phyloP scores from a whole-genome alignment of 164 flowering plant genomes.

The Platanus orientalis region DNA sequence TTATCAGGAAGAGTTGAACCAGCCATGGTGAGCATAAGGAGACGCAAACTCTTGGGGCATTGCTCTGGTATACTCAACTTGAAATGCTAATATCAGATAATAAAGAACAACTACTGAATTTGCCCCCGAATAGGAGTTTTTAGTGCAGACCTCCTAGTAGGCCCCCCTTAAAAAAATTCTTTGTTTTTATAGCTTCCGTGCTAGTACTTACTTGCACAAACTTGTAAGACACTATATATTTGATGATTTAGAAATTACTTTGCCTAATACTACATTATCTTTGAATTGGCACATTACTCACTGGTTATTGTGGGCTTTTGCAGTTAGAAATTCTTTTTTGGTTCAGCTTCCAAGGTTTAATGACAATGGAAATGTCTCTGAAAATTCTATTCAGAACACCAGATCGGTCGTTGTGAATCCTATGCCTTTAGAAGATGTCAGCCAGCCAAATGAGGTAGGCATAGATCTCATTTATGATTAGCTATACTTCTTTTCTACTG shows the following conservation, averaged over 20 bases:
- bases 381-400: slow-evolving; percentile 19
- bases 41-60: slow-evolving; percentile 73
- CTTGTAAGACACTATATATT: neutral
- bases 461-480: neutral
- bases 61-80: slow-evolving; percentile 45
- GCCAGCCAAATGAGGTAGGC: slow-evolving; percentile 37
- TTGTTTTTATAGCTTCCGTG: neutral
- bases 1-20: slow-evolving; percentile 9
- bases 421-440: slow-evolving; percentile 29
- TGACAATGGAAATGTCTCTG: slow-evolving; percentile 34
- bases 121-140: neutral
- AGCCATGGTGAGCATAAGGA: slow-evolving; percentile 85
- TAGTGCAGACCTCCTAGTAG: neutral
- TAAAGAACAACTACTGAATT: neutral
- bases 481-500: neutral
- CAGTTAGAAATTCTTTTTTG: slow-evolving; percentile 46
- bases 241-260: neutral
- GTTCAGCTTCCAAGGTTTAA: slow-evolving; percentile 39
- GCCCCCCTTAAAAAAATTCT: neutral
- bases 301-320: slow-evolving; percentile 16
- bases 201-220: neutral
- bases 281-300: neutral
- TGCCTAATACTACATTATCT: slow-evolving; percentile 4
- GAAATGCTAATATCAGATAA: neutral
- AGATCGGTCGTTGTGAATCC: slow-evolving; percentile 46